Evolutionary conservation across 495 filamentous ascomycete species (phyloP), one percentile per base, ranked within the genome.

Genomic region (Annulohypoxylon stygium): DNA sequence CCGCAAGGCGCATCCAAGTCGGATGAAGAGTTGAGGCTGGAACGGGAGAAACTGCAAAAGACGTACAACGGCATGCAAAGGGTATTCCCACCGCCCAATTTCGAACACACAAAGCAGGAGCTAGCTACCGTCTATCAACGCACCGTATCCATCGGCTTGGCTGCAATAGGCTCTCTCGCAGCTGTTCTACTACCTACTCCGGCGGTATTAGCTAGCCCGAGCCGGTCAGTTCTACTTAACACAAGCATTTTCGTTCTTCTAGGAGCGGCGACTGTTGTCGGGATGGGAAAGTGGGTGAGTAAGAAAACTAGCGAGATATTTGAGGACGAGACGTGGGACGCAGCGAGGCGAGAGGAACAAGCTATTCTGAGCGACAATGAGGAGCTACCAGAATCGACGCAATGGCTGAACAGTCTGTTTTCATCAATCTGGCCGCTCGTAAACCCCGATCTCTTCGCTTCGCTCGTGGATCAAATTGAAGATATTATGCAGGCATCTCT

Each of bases 401-500:
- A 88, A 16, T 93, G 90, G 90, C 81, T 93, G 18, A 93, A 92
- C 75, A 87, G 85, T 12, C 61, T 93, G 10, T 76, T 93, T 12
- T 79, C 84, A 1, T 86, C 89, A 0, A 79, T 93, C 23, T 93
- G 90, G 90, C 89, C 89, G 0, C 80, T 93, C 30, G 83, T 93
- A 76, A 93, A 93, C 74, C 90, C 90, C 0, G 90, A 92, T 71
- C 81, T 93, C 2, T 92, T 93, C 64, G 83, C 85, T 3, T 87
- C 86, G 34, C 70, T 93, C 2, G 84, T 86, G 6, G 90, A 92
- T 73, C 90, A 85, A 51, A 82, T 92, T 9, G 90, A 92, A 73
- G 90, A 92, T 75, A 87, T 92, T 61, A 92, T 92, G 90, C 90
- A 92, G 78, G 89, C 89, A 2, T 87, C 85, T 18, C 76, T 92